Conservation (phyloP, 192 early-diverging fungal genomes). For the Chytriomyces hyalinus region DNA sequence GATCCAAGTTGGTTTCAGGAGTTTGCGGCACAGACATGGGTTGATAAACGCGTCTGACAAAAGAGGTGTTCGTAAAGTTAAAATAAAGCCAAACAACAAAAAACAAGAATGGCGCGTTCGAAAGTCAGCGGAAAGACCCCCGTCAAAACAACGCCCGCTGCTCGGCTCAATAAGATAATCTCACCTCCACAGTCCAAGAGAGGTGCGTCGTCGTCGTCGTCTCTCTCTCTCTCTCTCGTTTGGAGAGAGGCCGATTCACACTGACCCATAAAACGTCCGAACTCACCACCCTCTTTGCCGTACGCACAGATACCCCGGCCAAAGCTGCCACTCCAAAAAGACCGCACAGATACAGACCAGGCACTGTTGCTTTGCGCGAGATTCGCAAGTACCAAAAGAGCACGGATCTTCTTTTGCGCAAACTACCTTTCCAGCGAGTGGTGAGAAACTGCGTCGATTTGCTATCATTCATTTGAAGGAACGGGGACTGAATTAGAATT, state of each 20-base stretch:
- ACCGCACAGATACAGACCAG: conserved; percentile 70
- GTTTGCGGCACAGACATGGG: background rate
- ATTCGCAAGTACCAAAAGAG: conserved; percentile 85
- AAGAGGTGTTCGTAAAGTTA: background rate
- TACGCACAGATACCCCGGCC: background rate
- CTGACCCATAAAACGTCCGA: background rate
- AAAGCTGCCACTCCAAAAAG: conserved; percentile 3
- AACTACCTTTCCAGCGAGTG: conserved; percentile 86
- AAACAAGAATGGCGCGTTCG: background rate
- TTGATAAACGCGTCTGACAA: background rate
- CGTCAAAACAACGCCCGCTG: background rate
- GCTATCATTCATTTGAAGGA: background rate
- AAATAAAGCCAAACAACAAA: background rate
- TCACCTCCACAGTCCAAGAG: background rate
- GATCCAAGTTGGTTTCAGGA: conserved; percentile 11
- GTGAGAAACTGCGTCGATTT: conserved; percentile 38
- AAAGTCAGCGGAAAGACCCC: conserved; percentile 14
- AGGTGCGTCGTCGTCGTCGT: background rate
- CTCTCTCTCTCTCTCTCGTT: background rate
- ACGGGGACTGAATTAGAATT: background rate
- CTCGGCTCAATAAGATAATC: background rate
- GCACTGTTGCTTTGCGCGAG: conserved; percentile 81
- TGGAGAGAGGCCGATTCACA: background rate
- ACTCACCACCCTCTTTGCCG: background rate
- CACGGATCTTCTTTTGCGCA: conserved; percentile 77